These are phyloP conservation scores for Gynandropsis gynandra DNA, from an alignment of 345 rosid genomes.

Conservation along the genomic window DNA sequence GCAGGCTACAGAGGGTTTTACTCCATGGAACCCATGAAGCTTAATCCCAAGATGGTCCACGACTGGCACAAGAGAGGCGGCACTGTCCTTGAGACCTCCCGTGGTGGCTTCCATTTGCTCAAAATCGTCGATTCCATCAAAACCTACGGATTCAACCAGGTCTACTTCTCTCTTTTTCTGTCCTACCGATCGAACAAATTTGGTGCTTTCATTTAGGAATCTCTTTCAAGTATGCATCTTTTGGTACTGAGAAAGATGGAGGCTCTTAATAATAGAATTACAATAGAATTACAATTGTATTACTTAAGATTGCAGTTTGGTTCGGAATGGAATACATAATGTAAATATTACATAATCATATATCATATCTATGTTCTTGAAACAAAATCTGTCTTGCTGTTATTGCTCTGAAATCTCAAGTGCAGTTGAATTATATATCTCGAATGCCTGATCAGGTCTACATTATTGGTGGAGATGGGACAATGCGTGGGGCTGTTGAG, in stretches of 20 bases:
- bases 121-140: conserved; percentile 70
- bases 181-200: neutral
- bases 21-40: conserved; percentile 38
- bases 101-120: conserved; percentile 67
- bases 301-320: too few relatives aligned
- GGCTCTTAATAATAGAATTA: neutral
- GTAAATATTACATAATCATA: too few relatives aligned
- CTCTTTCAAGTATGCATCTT: neutral
- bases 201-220: neutral
- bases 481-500: conserved; percentile 74
- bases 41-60: conserved; percentile 57
- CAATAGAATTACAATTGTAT: too few relatives aligned
- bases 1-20: conserved; percentile 92
- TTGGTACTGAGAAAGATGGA: neutral
- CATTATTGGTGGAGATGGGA: conserved; percentile 82
- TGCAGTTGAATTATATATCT: too few relatives aligned
- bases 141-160: conserved; percentile 57
- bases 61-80: conserved; percentile 83
- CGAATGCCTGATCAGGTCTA: conserved; percentile 37
- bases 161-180: conserved; percentile 12
- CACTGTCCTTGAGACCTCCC: conserved; percentile 67
- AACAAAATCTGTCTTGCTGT: conserved; percentile 2
- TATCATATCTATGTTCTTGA: too few relatives aligned
- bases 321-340: too few relatives aligned
- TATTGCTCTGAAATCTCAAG: neutral